Conservation (phyloP, 495 filamentous ascomycete genomes). For the Penicillium taxi region DNA sequence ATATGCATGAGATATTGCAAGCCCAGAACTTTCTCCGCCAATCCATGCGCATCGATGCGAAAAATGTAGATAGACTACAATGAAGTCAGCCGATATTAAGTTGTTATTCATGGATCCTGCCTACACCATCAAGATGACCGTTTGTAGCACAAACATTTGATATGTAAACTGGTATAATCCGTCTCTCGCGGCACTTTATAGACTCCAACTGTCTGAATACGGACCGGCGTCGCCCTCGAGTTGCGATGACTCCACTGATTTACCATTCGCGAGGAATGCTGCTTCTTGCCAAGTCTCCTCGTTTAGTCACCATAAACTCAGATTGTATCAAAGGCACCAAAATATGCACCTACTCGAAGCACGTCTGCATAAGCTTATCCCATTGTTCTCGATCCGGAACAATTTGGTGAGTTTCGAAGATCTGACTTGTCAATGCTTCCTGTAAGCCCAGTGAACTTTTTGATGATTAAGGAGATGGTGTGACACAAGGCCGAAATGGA, state of each 20-base stretch:
- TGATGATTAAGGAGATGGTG: conserved; percentile 4
- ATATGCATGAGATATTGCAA: conserved; percentile 21
- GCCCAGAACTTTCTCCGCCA: conserved; percentile 22
- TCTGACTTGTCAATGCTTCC: conserved; percentile 1
- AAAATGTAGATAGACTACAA: conserved; percentile 22
- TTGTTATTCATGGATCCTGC: not conserved
- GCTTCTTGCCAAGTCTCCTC: conserved; percentile 8
- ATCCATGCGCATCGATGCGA: conserved; percentile 20
- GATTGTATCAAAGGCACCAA: conserved; percentile 21
- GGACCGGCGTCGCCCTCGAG: conserved; percentile 6
- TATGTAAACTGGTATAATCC: conserved; percentile 14
- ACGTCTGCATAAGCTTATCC: conserved; percentile 12
- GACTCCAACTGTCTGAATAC: conserved; percentile 23
- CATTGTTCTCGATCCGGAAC: conserved; percentile 9
- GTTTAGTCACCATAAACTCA: conserved; percentile 9
- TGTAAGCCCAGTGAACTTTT: not conserved
- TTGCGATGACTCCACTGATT: conserved; percentile 18
- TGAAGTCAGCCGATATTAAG: not conserved
- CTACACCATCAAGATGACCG: conserved; percentile 17
- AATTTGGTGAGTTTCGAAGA: conserved; percentile 7
- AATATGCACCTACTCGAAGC: conserved; percentile 20
- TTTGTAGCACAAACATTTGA: conserved; percentile 20
- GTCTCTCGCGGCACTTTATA: conserved; percentile 18
- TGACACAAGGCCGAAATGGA: conserved; percentile 7
- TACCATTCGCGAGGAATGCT: conserved; percentile 20